Evolutionary conservation across 192 early-diverging fungal genomes (phyloP), one percentile per base, ranked within the genome.

Genomic region (Thamnidium elegans): DNA sequence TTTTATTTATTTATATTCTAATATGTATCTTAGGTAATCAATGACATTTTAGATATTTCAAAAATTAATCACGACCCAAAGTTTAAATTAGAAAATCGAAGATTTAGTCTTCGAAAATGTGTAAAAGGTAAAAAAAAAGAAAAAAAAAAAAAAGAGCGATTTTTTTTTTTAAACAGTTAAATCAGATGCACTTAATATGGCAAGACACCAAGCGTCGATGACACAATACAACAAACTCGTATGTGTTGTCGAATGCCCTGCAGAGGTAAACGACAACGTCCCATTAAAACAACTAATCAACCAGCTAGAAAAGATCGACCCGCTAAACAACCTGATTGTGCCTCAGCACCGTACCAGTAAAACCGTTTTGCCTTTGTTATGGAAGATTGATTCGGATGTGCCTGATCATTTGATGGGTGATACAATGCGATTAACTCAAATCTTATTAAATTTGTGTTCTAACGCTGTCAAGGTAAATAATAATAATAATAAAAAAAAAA

Each of bases 31-130:
- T 71, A 82, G 81, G 78, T 82, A 31, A 80, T 82, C 50, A 82
- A 82, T 45, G 81, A 82, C 45, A 79, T 82, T 56, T 58, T 82
- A 50, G 81, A 82, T 47, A 82, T 82, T 50, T 80, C 81, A 30
- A 75, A 79, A 50, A 75, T 82, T 32, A 79, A 82, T 55, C 81
- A 82, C 42, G 78, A 82, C 63, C 78, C 79, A 6, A 78, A 82
- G 23, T 79, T 82, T 39, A 63, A 78, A 66, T 65, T 82, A 15
- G 81, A 82, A 39, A 71, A 69, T 44, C 71, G 81, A 14, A 69
- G 75, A 9, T 71, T 82, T 47, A 79, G 74, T 62, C 55, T 82
- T 30, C 71, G 74, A 48, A 82, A 82, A 68, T 82, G 81, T 58
- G 39, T 82, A 43, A 82, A 82, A 80, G 81, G 81, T 79, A 60